phyloP scores from a whole-genome alignment of 2,329 filamentous ascomycete species.

The Cordyceps sp. region DNA sequence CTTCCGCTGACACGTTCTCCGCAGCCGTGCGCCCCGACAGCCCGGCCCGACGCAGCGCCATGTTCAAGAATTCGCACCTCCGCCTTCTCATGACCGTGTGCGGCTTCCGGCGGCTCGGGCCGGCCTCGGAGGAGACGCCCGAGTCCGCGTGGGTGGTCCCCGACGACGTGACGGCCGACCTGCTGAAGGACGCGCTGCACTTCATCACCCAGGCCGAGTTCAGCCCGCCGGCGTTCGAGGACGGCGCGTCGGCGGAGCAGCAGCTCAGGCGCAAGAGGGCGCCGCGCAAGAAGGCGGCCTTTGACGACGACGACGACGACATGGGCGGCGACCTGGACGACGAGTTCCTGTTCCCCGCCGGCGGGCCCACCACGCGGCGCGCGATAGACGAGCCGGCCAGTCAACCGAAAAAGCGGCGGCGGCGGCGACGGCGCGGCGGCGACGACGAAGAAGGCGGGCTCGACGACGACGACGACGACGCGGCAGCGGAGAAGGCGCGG shows the following conservation, averaged over 20 bases:
- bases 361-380: slow-evolving; percentile 43
- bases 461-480: too few species aligned
- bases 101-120: slow-evolving; percentile 45
- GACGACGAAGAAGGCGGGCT: too few species aligned
- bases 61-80: slow-evolving; percentile 81
- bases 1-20: slow-evolving; percentile 17
- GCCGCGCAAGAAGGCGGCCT: slow-evolving; percentile 38
- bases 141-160: slow-evolving; percentile 71
- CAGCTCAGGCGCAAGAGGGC: slow-evolving; percentile 59
- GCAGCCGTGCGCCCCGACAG: slow-evolving; percentile 46
- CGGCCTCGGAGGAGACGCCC: slow-evolving; percentile 47
- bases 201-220: slow-evolving; percentile 66
- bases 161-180: slow-evolving; percentile 40
- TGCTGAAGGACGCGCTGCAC: slow-evolving; percentile 52
- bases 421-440: slow-evolving; percentile 25
- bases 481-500: slow-evolving; percentile 48
- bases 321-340: slow-evolving; percentile 24
- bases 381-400: slow-evolving; percentile 39
- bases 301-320: slow-evolving; percentile 55
- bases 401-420: slow-evolving; percentile 22
- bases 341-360: slow-evolving; percentile 51
- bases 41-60: slow-evolving; percentile 49
- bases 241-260: slow-evolving; percentile 57
- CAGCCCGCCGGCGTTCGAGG: slow-evolving; percentile 60
- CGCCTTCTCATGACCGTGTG: slow-evolving; percentile 68